These are phyloP conservation scores for Nidula microcarpa DNA, from an alignment of 768 basidiomycete genomes.

Conservation along the genomic window DNA sequence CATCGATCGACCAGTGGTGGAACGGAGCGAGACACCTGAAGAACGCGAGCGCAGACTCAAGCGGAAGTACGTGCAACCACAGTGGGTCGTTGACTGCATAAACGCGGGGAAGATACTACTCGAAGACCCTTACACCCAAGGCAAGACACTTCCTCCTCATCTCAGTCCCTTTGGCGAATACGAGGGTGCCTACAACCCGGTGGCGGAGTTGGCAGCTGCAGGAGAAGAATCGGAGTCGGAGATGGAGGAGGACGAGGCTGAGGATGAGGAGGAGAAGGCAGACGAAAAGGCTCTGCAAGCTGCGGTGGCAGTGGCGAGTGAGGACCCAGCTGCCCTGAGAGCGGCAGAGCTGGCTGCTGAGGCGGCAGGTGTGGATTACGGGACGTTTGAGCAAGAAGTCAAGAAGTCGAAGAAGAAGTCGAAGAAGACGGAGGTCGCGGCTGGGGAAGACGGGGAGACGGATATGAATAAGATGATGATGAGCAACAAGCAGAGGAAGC, in stretches of 20 bases:
- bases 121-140: conserved; percentile 84
- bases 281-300: conserved; percentile 23
- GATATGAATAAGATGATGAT: conserved; percentile 98
- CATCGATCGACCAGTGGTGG: conserved; percentile 78
- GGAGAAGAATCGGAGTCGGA: conserved; percentile 29
- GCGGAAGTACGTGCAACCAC: conserved; percentile 91
- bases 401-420: conserved; percentile 50
- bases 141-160: conserved; percentile 87
- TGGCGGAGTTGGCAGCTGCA: conserved; percentile 30
- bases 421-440: conserved; percentile 21
- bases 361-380: conserved; percentile 77
- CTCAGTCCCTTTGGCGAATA: conserved; percentile 91
- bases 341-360: conserved; percentile 93
- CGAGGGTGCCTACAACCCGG: conserved; percentile 74
- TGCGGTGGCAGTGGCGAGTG: conserved; percentile 22
- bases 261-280: conserved; percentile 9
- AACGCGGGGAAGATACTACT: conserved; percentile 83
- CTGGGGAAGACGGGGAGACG: conserved; percentile 49
- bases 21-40: conserved; percentile 47
- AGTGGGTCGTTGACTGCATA: conserved; percentile 97
- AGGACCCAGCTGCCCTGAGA: conserved; percentile 69
- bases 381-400: conserved; percentile 74
- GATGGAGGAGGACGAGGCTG: conserved; percentile 18
- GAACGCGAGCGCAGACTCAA: conserved; percentile 60
- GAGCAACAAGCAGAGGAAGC: conserved; percentile 90